Base-by-base conservation (phyloP, 2,329 filamentous ascomycete species). In the Botryotinia calthae region DNA sequence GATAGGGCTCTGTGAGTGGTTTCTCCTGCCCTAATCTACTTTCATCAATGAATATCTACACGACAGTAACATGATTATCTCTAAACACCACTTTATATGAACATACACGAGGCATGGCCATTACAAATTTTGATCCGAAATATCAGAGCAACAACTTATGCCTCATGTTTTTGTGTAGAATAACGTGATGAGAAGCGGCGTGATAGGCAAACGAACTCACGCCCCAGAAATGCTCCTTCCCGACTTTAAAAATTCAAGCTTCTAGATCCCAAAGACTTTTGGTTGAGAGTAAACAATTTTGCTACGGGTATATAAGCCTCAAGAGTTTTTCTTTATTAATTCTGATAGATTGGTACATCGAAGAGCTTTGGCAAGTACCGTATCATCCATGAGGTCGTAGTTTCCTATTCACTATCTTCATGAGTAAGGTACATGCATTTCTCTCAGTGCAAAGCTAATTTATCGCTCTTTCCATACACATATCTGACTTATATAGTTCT, bases 211-310 rank as follows among this genome's bases (percentile, higher is more conserved):
- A 34, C 8, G 31, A 58, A 4, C 0, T 10, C 8, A 3, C 18
- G 16, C 7, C 16, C 8, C 2, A 5, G 4, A 10, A 2, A 58
- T 34, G 0, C 1, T 22, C 0, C 8, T 58, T 58, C 0, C 18
- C 18, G 5, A 12, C 0, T 34, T 31, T 5, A 4, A 58, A 31
- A 4, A 22, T 58, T 22, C 5, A 31, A 58, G 8, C 18, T 34
- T 58, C 4, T 22, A 1, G 1, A 9, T 10, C 12, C 20, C 16
- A 34, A 28, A 58, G 16, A 22, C 4, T 34, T 56, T 56, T 28
- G n/a, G 18, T 56, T 56, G 44, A 37, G 6, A 8, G 1, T 37
- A 37, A 37, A 37, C 37, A 37, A 7, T 16, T 14, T 44, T 44
- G 42, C 51, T 28, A 9, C 4, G 7, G 18, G 2, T 28, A 56